phyloP scores from a whole-genome alignment of 345 rosid species.

The Brassica nigra region DNA sequence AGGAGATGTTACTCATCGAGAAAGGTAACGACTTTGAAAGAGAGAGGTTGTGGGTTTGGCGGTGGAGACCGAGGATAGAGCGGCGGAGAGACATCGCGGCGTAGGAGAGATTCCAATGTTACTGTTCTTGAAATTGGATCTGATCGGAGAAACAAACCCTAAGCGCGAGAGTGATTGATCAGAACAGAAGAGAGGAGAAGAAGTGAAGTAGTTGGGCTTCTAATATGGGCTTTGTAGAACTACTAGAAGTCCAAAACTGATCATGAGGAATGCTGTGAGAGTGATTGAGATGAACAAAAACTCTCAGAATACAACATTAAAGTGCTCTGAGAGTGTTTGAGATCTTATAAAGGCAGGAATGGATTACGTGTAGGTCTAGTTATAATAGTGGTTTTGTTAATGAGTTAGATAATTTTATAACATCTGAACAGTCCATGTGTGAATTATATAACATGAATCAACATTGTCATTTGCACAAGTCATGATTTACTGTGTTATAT shows the following conservation, averaged over 20 bases:
- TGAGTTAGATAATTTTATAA: background rate
- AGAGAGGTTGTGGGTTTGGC: constrained; percentile 22
- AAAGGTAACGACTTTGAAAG: constrained; percentile 21
- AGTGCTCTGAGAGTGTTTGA: background rate
- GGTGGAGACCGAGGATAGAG: constrained; percentile 32
- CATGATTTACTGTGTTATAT: background rate
- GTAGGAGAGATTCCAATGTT: background rate
- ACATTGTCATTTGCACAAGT: background rate
- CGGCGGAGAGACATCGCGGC: constrained; percentile 39
- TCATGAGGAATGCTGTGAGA: background rate
- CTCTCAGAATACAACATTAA: too few species aligned
- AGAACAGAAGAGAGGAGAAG: background rate
- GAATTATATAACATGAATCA: background rate
- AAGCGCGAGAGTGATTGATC: background rate
- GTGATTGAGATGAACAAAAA: too few species aligned
- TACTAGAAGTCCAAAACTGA: background rate
- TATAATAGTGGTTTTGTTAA: background rate
- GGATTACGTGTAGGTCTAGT: background rate
- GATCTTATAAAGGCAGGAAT: background rate
- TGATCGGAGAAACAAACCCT: background rate
- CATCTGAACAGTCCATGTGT: background rate
- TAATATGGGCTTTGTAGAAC: background rate
- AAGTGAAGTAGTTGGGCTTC: constrained; percentile 9
- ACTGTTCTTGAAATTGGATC: background rate
- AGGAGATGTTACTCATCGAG: constrained; percentile 21